These are phyloP conservation scores for Cordyceps militaris DNA, from an alignment of 2,329 filamentous ascomycete species.

Conservation along the genomic window DNA sequence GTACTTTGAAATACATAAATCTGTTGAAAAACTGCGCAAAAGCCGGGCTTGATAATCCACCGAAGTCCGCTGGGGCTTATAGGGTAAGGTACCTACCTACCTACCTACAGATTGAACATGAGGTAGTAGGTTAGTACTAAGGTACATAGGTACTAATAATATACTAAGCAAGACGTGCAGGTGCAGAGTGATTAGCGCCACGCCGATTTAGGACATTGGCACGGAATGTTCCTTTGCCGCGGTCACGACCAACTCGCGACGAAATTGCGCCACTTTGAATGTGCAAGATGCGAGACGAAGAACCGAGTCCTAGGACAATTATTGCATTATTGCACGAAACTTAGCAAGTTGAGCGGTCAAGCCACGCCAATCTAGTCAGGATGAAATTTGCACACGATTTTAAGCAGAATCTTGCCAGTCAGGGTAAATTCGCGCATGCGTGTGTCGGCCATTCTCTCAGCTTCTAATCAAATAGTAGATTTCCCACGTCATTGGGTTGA, in stretches of 20 bases:
- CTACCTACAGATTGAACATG: background rate
- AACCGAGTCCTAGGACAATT: background rate
- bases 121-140: background rate
- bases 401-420: slow-evolving; percentile 58
- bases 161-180: background rate
- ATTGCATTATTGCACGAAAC: background rate
- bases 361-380: background rate
- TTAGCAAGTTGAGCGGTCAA: background rate
- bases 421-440: slow-evolving; percentile 33
- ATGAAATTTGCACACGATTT: slow-evolving; percentile 90
- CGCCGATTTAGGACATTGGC: background rate
- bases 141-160: background rate
- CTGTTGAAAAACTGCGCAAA: background rate
- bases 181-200: background rate
- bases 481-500: slow-evolving; percentile 69
- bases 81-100: background rate
- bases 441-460: background rate
- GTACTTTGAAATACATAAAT: background rate
- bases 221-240: background rate
- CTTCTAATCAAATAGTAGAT: slow-evolving; percentile 30
- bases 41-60: too few relatives aligned
- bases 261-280: background rate
- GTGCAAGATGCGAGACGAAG: slow-evolving; percentile 2
- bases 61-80: background rate
- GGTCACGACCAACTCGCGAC: background rate